Evolutionary conservation across 805 yeast species (phyloP), one percentile per base, ranked within the genome.

Genomic region (Candida michaelii): DNA sequence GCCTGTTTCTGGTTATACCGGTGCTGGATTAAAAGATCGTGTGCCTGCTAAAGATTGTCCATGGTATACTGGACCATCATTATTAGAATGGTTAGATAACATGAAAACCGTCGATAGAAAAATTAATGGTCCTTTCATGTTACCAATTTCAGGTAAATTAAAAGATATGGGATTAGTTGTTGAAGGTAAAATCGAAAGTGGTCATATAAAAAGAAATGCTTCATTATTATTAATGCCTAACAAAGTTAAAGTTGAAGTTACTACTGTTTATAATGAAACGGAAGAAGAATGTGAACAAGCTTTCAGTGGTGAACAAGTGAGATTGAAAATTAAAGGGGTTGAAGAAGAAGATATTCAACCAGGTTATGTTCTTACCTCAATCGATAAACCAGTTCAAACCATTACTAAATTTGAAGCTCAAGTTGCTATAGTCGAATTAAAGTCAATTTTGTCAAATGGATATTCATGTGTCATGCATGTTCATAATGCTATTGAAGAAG

Each of bases 1-100:
- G 97, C 99, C 99, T 35, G 97, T 93, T 40, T 89, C 97, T 14
- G 99, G 99, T 50, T 93, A 74, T 76, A 89, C 97, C 40, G 99
- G 99, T 60, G 96, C 95, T 43, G 97, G 97, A 54, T 74, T 93
- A 73, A 90, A 89, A 68, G 96, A 88, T 29, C 82, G 90, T 51
- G 87, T 93, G 36, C 62, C 77, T 48, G 8, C 29, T 2, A 71
- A 75, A 47, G 81, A 74, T 29, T 86, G 95, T 59, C 90, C 97
- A 49, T 93, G 98, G 98, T 91, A 91, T 75, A 68, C 64, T 13
- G 99, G 99, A 13, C 98, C 98, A 36, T 73, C 97, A 10, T 72
- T 93, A 56, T 76, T 93, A 58, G 97, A 93, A 71, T 91, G 74
- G 69, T 77, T 93, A 63, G 99, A 93, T 65, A 59, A 67, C 53